Percentiles rank a stretch among this genome's conserved stretches.
Conservation (phyloP, 2,329 filamentous ascomycete genomes). For the Trichoderma pleuroti region DNA sequence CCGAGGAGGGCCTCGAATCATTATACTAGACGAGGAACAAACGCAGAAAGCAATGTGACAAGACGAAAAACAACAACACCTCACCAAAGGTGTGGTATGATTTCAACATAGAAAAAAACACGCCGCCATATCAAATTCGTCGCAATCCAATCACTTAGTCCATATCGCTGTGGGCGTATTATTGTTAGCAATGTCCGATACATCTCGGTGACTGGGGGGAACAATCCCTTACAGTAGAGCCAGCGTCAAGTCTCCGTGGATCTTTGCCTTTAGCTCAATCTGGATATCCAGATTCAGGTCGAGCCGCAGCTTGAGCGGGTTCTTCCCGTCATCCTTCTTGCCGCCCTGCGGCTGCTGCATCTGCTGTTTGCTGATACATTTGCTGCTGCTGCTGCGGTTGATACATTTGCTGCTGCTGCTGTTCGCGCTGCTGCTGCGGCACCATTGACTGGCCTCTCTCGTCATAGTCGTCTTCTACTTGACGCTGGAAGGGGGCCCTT, state of each 20-base stretch:
- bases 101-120: not conserved
- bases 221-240: slow-evolving; percentile 58
- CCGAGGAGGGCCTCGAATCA: not conserved
- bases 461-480: slow-evolving; percentile 15
- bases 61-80: not conserved
- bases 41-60: not conserved
- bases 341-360: slow-evolving; percentile 28
- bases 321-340: slow-evolving; percentile 39
- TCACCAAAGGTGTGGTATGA: not conserved
- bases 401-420: slow-evolving; percentile 18
- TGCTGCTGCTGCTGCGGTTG: slow-evolving; percentile 22
- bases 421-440: slow-evolving; percentile 29
- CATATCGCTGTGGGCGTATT: slow-evolving; percentile 9
- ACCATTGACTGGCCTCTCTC: slow-evolving; percentile 25
- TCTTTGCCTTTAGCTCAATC: slow-evolving; percentile 74
- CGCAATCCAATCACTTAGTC: slow-evolving; percentile 12
- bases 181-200: not conserved
- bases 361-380: slow-evolving; percentile 20
- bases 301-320: slow-evolving; percentile 62
- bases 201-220: not conserved
- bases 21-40: not conserved
- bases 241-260: slow-evolving; percentile 72
- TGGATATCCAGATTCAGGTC: slow-evolving; percentile 77
- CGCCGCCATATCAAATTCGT: not conserved
- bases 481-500: slow-evolving; percentile 17